Conservation (phyloP, 768 basidiomycete genomes). For the Kwoniella sp. region DNA sequence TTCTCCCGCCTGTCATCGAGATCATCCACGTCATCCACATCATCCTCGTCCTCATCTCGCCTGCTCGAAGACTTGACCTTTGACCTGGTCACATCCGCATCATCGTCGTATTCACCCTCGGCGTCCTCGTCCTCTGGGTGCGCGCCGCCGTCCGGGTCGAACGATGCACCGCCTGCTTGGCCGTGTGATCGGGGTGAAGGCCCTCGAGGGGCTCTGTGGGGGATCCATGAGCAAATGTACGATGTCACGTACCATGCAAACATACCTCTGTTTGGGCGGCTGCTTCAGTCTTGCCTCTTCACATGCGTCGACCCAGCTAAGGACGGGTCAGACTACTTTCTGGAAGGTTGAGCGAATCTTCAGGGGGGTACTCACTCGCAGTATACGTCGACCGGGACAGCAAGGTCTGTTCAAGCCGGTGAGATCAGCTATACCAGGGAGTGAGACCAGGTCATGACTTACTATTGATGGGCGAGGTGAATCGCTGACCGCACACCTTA, state of each 20-base stretch:
- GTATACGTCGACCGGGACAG: slow-evolving; percentile 54
- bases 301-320: slow-evolving; percentile 46
- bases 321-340: not conserved
- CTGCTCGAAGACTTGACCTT: slow-evolving; percentile 26
- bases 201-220: slow-evolving; percentile 8
- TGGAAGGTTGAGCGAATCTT: not conserved
- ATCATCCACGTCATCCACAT: slow-evolving; percentile 34
- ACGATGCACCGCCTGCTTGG: slow-evolving; percentile 23
- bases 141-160: slow-evolving; percentile 9
- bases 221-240: not conserved
- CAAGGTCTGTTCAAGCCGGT: slow-evolving; percentile 7
- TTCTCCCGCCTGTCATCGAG: slow-evolving; percentile 2
- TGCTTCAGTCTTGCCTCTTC: slow-evolving; percentile 40
- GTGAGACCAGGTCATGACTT: not conserved
- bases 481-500: slow-evolving; percentile 77
- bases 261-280: slow-evolving; percentile 32
- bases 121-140: slow-evolving; percentile 15
- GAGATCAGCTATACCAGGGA: slow-evolving; percentile 11
- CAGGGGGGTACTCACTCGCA: slow-evolving; percentile 64
- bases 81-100: not conserved
- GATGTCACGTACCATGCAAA: not conserved
- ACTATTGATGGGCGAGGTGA: slow-evolving; percentile 81
- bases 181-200: slow-evolving; percentile 31
- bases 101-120: slow-evolving; percentile 74
- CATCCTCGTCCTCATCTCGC: slow-evolving; percentile 35